A percentile compares a stretch with the other conserved stretches of the same genome.
These are phyloP conservation scores for Aegilops umbellulata DNA, from an alignment of 176 grass and related monocot species.

Conservation along the genomic window DNA sequence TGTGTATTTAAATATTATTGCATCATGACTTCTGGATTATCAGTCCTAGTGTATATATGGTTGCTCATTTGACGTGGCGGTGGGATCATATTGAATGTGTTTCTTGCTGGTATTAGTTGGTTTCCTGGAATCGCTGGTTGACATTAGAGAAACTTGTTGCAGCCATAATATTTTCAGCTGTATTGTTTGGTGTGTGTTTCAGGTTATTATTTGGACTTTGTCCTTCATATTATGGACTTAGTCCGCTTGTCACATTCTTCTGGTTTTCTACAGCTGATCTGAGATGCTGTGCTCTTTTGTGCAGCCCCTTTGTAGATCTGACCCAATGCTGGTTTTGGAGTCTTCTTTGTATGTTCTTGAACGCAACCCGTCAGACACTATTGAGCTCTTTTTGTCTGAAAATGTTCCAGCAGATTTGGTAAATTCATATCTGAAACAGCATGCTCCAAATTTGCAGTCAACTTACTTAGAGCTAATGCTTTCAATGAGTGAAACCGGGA, in stretches of 20 bases:
- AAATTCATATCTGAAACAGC: conserved; percentile 98
- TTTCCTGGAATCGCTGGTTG: not conserved
- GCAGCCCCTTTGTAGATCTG: conserved; percentile 95
- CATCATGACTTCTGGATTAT: not conserved
- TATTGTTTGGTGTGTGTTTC: conserved; percentile 21
- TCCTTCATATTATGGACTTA: not conserved
- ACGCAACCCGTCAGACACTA: conserved; percentile 80
- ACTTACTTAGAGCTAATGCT: conserved; percentile 98
- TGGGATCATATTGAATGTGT: conserved; percentile 10
- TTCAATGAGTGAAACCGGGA: conserved; percentile 84
- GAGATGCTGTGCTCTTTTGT: conserved; percentile 39
- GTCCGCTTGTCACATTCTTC: conserved; percentile 16
- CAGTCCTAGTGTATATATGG: conserved; percentile 17
- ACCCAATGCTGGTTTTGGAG: conserved; percentile 97
- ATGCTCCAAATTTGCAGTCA: conserved; percentile 95
- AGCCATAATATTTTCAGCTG: conserved; percentile 16
- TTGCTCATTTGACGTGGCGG: conserved; percentile 5
- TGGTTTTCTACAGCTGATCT: conserved; percentile 30
- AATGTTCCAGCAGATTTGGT: conserved; percentile 98
- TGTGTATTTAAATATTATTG: conserved; percentile 10
- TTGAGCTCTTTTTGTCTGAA: conserved; percentile 98
- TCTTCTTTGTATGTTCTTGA: conserved; percentile 90
- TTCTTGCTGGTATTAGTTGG: conserved; percentile 10
- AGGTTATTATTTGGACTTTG: conserved; percentile 15
- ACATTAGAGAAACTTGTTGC: conserved; percentile 6